A percentile compares a stretch with the other conserved stretches of the same genome.
Conservation (phyloP, 495 filamentous ascomycete species). For the Xylaria grammica region DNA sequence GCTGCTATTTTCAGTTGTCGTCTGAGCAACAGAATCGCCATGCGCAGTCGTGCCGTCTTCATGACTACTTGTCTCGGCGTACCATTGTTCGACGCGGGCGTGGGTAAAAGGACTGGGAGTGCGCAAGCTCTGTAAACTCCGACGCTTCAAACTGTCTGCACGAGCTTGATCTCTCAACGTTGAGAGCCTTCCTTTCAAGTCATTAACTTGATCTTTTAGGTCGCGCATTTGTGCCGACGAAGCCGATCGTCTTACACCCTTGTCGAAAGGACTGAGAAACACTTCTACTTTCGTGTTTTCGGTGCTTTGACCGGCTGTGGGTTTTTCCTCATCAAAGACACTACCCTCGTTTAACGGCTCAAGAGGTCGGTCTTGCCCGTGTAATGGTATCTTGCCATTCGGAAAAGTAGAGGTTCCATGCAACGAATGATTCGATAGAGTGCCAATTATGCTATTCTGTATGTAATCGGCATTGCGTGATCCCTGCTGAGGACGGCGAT, state of each 20-base stretch:
- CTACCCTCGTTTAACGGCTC: conserved; percentile 49
- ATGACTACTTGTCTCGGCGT: conserved; percentile 54
- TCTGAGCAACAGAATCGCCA: neutral
- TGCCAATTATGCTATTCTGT: conserved; percentile 30
- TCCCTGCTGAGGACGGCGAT: conserved; percentile 46
- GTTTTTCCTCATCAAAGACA: conserved; percentile 34
- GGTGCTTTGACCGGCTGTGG: conserved; percentile 19
- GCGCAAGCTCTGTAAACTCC: conserved; percentile 82
- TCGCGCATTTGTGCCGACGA: conserved; percentile 77
- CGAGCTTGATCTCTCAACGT: conserved; percentile 79
- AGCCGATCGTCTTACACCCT: conserved; percentile 54
- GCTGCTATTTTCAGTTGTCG: neutral
- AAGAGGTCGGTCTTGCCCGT: conserved; percentile 29
- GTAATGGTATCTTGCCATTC: conserved; percentile 27
- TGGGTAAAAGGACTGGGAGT: conserved; percentile 85
- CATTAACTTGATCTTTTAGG: conserved; percentile 90
- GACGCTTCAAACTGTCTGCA: conserved; percentile 80
- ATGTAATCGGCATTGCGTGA: conserved; percentile 47
- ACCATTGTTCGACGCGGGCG: conserved; percentile 71
- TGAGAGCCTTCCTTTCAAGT: conserved; percentile 89
- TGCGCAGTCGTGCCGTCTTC: conserved; percentile 23
- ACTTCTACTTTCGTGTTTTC: conserved; percentile 38
- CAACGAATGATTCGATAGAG: conserved; percentile 17
- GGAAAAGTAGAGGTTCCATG: conserved; percentile 25
- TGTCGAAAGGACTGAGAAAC: conserved; percentile 48